Evolutionary conservation across 1,284 basidiomycete species (phyloP).

Genomic region (Ganoderma resinaceum): DNA sequence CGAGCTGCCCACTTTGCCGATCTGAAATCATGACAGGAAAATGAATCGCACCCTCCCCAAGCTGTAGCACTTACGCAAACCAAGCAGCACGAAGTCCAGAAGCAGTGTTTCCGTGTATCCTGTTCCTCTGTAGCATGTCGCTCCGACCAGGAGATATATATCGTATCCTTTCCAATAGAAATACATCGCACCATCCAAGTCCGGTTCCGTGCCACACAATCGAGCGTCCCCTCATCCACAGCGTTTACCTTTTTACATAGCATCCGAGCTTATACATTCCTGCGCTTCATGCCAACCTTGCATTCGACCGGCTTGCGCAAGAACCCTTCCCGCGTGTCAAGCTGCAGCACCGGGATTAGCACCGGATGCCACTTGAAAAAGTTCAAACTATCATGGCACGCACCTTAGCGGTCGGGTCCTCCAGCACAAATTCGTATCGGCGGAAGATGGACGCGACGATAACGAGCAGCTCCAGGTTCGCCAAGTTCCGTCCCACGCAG

Average conservation of each 20-base stretch:
- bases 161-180: neutral
- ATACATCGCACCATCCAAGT: neutral
- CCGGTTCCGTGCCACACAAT: neutral
- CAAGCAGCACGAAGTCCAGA: neutral
- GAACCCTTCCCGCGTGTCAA: constrained; percentile 80
- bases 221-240: neutral
- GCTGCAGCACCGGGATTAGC: constrained; percentile 43
- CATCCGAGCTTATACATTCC: constrained; percentile 39
- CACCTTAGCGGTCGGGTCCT: constrained; percentile 62
- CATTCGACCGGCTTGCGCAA: constrained; percentile 77
- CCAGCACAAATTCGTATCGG: constrained; percentile 74
- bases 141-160: neutral
- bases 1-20: constrained; percentile 91
- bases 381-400: constrained; percentile 41
- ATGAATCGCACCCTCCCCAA: constrained; percentile 33
- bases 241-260: neutral
- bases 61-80: constrained; percentile 1
- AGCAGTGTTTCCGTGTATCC: neutral
- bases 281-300: constrained; percentile 69
- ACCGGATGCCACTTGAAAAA: too few relatives aligned
- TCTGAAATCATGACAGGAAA: constrained; percentile 65
- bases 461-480: constrained; percentile 75
- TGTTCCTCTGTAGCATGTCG: neutral
- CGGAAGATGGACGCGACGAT: constrained; percentile 78
- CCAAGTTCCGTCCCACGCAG: constrained; percentile 80